Conservation (phyloP, 805 yeast species). For the Dipodascopsis uninucleata region DNA sequence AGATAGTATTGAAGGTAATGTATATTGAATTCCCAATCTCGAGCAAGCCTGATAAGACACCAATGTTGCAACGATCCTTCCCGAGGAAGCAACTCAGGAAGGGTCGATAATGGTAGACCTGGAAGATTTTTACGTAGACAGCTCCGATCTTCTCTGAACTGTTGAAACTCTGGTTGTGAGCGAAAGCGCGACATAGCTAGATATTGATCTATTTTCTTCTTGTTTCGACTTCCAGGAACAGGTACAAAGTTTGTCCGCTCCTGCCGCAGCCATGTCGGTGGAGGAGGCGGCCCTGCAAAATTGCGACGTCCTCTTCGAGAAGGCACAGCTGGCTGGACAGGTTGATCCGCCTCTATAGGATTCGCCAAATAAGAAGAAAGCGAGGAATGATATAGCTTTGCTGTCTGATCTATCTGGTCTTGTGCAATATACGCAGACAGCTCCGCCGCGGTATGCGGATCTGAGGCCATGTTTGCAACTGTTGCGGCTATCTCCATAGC, state of each 20-base stretch:
- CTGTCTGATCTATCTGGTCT: constrained; percentile 5
- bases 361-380: constrained; percentile 17
- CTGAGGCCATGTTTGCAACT: constrained; percentile 8
- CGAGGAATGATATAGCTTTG: constrained; percentile 4
- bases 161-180: constrained; percentile 7
- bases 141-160: constrained; percentile 7
- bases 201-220: constrained; percentile 1
- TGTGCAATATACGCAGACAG: constrained; percentile 16
- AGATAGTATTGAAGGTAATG: constrained; percentile 20
- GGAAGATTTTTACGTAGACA: constrained; percentile 12
- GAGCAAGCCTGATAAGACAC: constrained; percentile 18
- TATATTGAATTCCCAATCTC: constrained; percentile 26
- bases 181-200: constrained; percentile 4
- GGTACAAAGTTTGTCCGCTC: constrained; percentile 10
- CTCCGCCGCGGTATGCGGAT: constrained; percentile 4
- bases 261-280: constrained; percentile 23
- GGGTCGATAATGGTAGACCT: constrained; percentile 10
- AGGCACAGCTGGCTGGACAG: constrained; percentile 2
- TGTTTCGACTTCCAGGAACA: constrained; percentile 8
- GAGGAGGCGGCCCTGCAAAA: constrained; percentile 27
- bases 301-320: constrained; percentile 9
- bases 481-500: constrained; percentile 11
- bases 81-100: constrained; percentile 18
- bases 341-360: constrained; percentile 4
- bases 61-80: constrained; percentile 19